Base-by-base conservation (phyloP, 129 eudicot species). In the Flaveria brownii region DNA sequence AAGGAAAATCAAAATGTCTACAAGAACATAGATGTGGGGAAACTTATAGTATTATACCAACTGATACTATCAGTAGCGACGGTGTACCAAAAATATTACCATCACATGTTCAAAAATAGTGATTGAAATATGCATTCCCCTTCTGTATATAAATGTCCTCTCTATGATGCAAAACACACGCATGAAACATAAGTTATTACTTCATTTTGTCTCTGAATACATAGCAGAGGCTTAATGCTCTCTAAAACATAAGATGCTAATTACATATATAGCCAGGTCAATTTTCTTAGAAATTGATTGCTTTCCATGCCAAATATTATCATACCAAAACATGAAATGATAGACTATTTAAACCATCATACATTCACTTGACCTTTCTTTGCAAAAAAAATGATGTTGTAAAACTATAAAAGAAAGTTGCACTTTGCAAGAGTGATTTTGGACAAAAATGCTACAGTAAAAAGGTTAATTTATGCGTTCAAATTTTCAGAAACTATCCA, bases 301-400 rank as follows among this genome's bases (percentile, higher is more conserved):
- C 73, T 50, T 66, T 66, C 39, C 66, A 51, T 65, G 47, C 22
- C 41, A 51, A 65, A 47, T 49, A 49, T 12, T 26, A 75, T 63
- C 30, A 75, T 52, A 63, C 17, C 17, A 9, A n/a, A 65, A 49
- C 18, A 51, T 50, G 28, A 55, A 41, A 63, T 52, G 42, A 8
- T 51, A 13, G 7, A 36, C 7, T 36, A 36, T 36, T 5, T 12
- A 22, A 59, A 41, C 71, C 50, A 66, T 36, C 30, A 30, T 52
- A 23, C 17, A 14, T 60, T 7, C 25, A 71, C 18, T 54, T 55
- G 20, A 54, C 66, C 55, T 51, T 16, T 36, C 76, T 28, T n/a
- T 72, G 16, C 52, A 13, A n/a, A 36, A 30, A 20, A 64, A 64
- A 61, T 9, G 30, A 9, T 4, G 15, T 72, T 54, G 76, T 57